Evolutionary conservation across 2,329 filamentous ascomycete species (phyloP).

Genomic region (Lachnellula hyalina): DNA sequence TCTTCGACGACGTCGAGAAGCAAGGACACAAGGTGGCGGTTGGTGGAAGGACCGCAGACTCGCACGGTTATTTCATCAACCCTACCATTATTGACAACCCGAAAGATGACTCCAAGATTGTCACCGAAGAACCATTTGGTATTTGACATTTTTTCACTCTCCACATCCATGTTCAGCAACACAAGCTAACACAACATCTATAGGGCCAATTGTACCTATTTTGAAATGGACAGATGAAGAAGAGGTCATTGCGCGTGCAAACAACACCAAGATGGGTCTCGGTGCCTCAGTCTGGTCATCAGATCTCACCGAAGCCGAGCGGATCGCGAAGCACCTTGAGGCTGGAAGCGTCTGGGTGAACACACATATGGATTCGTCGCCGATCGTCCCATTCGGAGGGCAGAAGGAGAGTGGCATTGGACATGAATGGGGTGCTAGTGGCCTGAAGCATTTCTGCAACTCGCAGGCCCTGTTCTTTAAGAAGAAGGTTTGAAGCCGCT

Average conservation of each 20-base stretch:
- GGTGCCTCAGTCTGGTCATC: constrained; percentile 54
- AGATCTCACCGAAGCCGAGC: constrained; percentile 45
- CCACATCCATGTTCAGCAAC: background rate
- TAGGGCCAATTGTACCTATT: constrained; percentile 54
- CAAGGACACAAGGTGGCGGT: constrained; percentile 46
- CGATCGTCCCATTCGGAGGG: constrained; percentile 35
- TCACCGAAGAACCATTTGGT: constrained; percentile 55
- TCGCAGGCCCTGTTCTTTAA: constrained; percentile 16
- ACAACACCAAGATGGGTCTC: constrained; percentile 60
- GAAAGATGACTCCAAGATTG: constrained; percentile 48
- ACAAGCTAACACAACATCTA: background rate
- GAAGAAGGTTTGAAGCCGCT: constrained; percentile 3
- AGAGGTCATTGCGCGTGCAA: constrained; percentile 54
- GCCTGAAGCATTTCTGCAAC: constrained; percentile 19
- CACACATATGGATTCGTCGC: constrained; percentile 41
- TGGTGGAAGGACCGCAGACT: constrained; percentile 38
- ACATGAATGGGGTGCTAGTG: constrained; percentile 15
- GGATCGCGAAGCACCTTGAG: constrained; percentile 49
- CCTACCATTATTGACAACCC: constrained; percentile 55
- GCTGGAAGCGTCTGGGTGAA: constrained; percentile 61
- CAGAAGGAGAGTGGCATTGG: constrained; percentile 33
- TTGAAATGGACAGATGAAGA: constrained; percentile 50
- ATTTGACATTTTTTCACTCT: background rate
- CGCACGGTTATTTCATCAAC: constrained; percentile 48
- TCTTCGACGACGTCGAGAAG: constrained; percentile 49